Evolutionary conservation across 2,329 filamentous ascomycete species (phyloP).

Genomic region (Alternaria arborescens): DNA sequence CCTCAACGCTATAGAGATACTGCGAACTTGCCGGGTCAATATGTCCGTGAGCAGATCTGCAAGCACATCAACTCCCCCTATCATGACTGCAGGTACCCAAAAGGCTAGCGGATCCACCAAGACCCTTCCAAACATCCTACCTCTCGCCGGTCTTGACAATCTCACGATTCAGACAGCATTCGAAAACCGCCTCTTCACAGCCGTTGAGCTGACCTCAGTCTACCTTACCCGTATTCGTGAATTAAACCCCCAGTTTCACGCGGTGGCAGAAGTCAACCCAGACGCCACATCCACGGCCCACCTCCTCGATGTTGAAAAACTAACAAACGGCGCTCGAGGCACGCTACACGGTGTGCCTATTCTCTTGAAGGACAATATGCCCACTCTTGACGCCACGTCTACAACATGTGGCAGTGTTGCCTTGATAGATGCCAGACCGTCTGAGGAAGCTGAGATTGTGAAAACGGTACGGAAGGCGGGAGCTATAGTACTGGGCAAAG

Average conservation of each 20-base stretch:
- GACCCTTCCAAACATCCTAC: neutral
- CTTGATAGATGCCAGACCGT: slow-evolving; percentile 63
- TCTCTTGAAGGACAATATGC: slow-evolving; percentile 70
- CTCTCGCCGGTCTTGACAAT: neutral
- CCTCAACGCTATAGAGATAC: neutral
- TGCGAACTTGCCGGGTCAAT: neutral
- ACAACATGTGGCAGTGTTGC: slow-evolving; percentile 65
- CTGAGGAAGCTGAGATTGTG: slow-evolving; percentile 65
- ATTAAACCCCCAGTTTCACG: slow-evolving; percentile 64
- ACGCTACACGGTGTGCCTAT: slow-evolving; percentile 67
- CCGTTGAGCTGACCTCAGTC: slow-evolving; percentile 27
- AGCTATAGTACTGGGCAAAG: slow-evolving; percentile 69
- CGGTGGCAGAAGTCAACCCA: slow-evolving; percentile 60
- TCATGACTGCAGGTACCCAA: neutral
- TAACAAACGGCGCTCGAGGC: slow-evolving; percentile 55
- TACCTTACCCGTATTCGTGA: slow-evolving; percentile 64
- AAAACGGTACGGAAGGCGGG: slow-evolving; percentile 65
- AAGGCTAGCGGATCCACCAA: neutral
- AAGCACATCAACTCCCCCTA: neutral
- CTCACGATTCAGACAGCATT: neutral
- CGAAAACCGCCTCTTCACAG: neutral
- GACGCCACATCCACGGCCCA: slow-evolving; percentile 58
- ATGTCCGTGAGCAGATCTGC: neutral
- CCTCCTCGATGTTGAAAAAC: slow-evolving; percentile 56
- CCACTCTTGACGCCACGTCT: slow-evolving; percentile 50